Percentiles rank a stretch among this genome's conserved stretches.
phyloP scores from a whole-genome alignment of 495 filamentous ascomycete genomes.

The Tirmania nivea region DNA sequence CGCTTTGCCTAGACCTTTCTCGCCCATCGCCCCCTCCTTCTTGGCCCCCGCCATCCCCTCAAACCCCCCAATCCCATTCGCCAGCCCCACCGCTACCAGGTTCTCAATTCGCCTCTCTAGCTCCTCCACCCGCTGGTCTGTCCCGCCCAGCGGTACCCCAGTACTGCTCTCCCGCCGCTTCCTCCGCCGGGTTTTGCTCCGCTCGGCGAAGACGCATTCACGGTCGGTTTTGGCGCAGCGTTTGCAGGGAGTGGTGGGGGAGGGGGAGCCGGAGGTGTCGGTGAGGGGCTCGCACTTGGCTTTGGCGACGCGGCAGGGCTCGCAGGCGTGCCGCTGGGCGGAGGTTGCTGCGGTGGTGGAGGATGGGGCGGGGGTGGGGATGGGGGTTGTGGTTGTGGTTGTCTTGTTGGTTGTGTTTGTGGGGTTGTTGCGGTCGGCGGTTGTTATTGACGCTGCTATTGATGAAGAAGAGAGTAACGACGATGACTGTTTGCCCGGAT shows the following conservation, averaged over 20 bases:
- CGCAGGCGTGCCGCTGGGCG: constrained; percentile 61
- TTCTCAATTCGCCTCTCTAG: constrained; percentile 80
- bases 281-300: constrained; percentile 63
- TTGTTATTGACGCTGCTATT: too few species aligned
- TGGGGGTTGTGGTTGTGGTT: too few species aligned
- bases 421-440: too few species aligned
- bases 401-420: too few species aligned
- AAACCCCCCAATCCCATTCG: neutral
- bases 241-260: constrained; percentile 47
- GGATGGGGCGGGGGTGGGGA: neutral
- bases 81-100: neutral
- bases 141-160: constrained; percentile 11
- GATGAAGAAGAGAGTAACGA: too few species aligned
- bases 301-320: constrained; percentile 74
- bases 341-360: neutral
- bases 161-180: constrained; percentile 25
- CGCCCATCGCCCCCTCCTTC: neutral
- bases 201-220: constrained; percentile 58
- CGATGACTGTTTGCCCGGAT: neutral
- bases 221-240: constrained; percentile 69
- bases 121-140: constrained; percentile 75
- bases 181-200: constrained; percentile 72
- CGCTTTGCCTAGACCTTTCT: neutral
- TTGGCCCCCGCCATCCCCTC: neutral
- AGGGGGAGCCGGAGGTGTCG: constrained; percentile 20